Evolutionary conservation across 768 basidiomycete species (phyloP).

Genomic region (Lentinula lateritia): DNA sequence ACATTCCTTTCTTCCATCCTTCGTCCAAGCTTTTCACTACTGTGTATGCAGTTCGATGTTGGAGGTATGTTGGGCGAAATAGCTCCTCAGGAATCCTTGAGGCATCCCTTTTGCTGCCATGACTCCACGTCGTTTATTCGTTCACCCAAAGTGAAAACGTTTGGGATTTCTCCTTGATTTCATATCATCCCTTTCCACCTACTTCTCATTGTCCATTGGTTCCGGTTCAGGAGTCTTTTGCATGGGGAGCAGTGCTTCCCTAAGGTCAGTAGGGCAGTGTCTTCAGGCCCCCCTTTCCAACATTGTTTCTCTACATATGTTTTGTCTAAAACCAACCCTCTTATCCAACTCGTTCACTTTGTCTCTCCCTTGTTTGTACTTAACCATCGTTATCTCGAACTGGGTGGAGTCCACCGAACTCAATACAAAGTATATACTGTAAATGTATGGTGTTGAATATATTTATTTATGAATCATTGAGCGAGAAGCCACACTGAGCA

Average conservation of each 20-base stretch:
- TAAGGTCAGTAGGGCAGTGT: background rate
- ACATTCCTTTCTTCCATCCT: background rate
- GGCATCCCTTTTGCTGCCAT: background rate
- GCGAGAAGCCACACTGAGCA: too few species aligned
- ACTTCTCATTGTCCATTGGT: background rate
- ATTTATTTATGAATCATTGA: background rate
- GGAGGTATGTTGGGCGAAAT: background rate
- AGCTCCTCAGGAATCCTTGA: background rate
- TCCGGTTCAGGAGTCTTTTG: background rate
- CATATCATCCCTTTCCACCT: background rate
- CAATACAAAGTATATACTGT: slow-evolving; percentile 1
- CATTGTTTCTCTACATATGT: background rate
- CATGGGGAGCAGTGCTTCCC: slow-evolving; percentile 4
- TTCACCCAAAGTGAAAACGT: too few species aligned
- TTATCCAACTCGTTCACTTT: background rate
- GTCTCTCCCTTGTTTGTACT: background rate
- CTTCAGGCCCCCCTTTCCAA: background rate
- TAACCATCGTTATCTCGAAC: background rate
- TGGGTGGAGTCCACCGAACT: background rate
- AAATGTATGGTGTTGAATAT: slow-evolving; percentile 4
- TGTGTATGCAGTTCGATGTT: background rate
- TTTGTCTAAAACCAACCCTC: background rate
- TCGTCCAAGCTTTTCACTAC: background rate
- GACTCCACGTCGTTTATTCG: background rate
- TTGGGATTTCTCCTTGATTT: background rate